A percentile compares a stretch with the other conserved stretches of the same genome.
These are phyloP conservation scores for Podospora sp. DNA, from an alignment of 495 filamentous ascomycete species.

Conservation along the genomic window DNA sequence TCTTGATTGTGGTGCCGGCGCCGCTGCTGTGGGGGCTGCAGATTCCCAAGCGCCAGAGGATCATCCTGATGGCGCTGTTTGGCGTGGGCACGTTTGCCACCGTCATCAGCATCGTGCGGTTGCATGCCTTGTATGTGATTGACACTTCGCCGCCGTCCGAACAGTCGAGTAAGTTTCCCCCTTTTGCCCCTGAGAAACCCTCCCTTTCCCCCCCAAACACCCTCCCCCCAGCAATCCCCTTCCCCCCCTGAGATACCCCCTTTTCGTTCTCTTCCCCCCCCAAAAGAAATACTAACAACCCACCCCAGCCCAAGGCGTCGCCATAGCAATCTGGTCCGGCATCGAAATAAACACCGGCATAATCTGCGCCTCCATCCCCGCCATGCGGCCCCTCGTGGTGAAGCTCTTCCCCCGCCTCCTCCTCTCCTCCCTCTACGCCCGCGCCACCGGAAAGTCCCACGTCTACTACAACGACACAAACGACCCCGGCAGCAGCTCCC, in stretches of 20 bases:
- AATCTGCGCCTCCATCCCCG: constrained; percentile 53
- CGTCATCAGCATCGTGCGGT: constrained; percentile 26
- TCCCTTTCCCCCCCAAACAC: too few species aligned
- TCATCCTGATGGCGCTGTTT: constrained; percentile 28
- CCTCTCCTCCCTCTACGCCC: constrained; percentile 23
- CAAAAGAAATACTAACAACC: not conserved
- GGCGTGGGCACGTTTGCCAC: constrained; percentile 26
- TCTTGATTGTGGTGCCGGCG: constrained; percentile 42
- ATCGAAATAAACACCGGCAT: constrained; percentile 54
- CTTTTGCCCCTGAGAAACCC: not conserved
- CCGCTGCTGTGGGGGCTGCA: constrained; percentile 34
- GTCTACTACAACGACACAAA: not conserved
- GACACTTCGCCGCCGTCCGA: constrained; percentile 10
- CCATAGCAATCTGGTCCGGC: constrained; percentile 49
- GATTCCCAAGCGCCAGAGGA: constrained; percentile 26
- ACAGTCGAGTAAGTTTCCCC: constrained; percentile 14
- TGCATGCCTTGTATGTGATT: constrained; percentile 23
- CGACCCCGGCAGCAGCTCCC: not conserved
- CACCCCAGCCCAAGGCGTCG: constrained; percentile 27
- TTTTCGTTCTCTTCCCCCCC: too few species aligned
- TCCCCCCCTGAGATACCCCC: too few species aligned
- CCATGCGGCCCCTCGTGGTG: constrained; percentile 40
- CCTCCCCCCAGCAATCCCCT: too few species aligned
- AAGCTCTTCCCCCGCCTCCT: constrained; percentile 35
- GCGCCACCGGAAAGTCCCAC: constrained; percentile 19